phyloP scores from a whole-genome alignment of 352 stramenopile genomes.

The Globisporangium okanoganense region DNA sequence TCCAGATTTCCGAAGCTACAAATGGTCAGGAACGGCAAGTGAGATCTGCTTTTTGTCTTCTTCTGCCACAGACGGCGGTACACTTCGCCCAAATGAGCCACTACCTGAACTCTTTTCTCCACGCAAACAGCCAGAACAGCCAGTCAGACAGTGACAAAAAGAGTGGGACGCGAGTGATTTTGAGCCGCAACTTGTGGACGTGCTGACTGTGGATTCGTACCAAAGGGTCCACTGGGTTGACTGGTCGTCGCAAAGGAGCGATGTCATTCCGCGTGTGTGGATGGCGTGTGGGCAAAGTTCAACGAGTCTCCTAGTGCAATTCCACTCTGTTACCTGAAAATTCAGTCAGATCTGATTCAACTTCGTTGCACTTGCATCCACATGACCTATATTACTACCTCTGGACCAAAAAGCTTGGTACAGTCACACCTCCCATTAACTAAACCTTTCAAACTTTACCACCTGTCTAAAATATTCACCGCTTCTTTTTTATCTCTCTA shows the following conservation, averaged over 20 bases:
- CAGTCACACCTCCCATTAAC: too few relatives aligned
- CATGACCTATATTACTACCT: too few relatives aligned
- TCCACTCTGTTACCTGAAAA: too few relatives aligned
- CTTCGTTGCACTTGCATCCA: too few relatives aligned
- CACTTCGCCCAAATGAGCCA: neutral
- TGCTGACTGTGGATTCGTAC: neutral
- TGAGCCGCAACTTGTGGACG: neutral
- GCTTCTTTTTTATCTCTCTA: too few relatives aligned
- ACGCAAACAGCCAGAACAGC: too few relatives aligned
- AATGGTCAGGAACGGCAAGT: neutral
- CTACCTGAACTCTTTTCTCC: conserved; percentile 1
- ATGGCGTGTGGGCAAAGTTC: neutral
- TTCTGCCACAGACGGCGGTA: neutral
- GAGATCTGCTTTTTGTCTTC: neutral
- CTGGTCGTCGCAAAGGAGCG: neutral
- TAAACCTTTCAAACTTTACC: too few relatives aligned
- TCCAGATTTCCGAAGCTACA: neutral
- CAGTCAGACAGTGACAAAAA: neutral
- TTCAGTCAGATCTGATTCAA: too few relatives aligned
- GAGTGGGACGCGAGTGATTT: neutral
- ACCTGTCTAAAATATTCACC: too few relatives aligned
- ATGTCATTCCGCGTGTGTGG: neutral
- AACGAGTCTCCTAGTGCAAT: neutral
- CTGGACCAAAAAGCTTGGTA: too few relatives aligned
- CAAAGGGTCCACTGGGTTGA: neutral